phyloP scores from a whole-genome alignment of 2,329 filamentous ascomycete species.

The Plectosphaerella sp. region DNA sequence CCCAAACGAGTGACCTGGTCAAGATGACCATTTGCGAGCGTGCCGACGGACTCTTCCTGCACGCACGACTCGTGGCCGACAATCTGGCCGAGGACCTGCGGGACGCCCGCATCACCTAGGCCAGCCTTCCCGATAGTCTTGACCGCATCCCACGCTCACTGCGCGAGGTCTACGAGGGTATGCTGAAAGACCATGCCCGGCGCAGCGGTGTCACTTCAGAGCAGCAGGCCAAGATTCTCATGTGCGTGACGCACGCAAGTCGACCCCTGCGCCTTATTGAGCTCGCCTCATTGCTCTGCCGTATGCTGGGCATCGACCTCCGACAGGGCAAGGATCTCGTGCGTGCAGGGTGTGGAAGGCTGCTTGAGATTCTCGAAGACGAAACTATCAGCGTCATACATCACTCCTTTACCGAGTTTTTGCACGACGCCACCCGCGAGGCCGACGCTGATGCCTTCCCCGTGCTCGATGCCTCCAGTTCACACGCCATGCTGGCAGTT shows the following conservation, averaged over 20 bases:
- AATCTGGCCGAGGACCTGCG: slow-evolving; percentile 3
- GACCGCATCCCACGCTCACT: slow-evolving; percentile 5
- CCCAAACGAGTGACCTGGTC: not conserved
- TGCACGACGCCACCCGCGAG: slow-evolving; percentile 18
- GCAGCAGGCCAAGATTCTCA: slow-evolving; percentile 32
- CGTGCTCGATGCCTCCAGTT: slow-evolving; percentile 10
- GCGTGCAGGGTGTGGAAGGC: slow-evolving; percentile 31
- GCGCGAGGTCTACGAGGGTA: slow-evolving; percentile 27
- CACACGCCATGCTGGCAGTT: slow-evolving; percentile 15
- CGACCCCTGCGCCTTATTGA: slow-evolving; percentile 37
- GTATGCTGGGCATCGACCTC: slow-evolving; percentile 8
- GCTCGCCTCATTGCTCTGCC: slow-evolving; percentile 19
- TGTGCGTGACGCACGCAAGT: slow-evolving; percentile 34
- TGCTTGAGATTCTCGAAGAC: slow-evolving; percentile 39
- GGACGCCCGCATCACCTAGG: slow-evolving; percentile 1
- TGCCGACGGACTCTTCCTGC: slow-evolving; percentile 39
- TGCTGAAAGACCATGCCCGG: slow-evolving; percentile 31
- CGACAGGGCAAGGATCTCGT: slow-evolving; percentile 30
- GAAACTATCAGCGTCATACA: slow-evolving; percentile 40
- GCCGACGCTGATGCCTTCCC: slow-evolving; percentile 10
- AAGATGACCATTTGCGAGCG: slow-evolving; percentile 11
- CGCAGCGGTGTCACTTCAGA: slow-evolving; percentile 23
- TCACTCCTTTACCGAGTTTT: slow-evolving; percentile 44
- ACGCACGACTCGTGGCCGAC: slow-evolving; percentile 26
- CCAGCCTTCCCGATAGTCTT: slow-evolving; percentile 7